Evolutionary conservation across 2,329 filamentous ascomycete species (phyloP), one percentile per base, ranked within the genome.

Genomic region (Xylariaceae sp.): DNA sequence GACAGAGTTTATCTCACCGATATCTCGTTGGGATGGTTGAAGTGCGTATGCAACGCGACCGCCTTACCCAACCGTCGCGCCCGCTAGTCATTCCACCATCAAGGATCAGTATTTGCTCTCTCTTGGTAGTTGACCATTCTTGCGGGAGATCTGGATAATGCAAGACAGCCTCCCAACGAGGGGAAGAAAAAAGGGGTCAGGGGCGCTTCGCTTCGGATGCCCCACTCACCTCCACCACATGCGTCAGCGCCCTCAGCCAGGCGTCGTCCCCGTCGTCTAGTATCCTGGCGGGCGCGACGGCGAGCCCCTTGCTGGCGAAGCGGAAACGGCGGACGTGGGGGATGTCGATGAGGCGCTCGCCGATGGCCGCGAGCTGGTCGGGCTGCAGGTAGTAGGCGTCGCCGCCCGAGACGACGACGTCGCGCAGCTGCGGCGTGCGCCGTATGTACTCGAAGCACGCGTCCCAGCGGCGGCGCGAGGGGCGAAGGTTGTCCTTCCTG

Each of bases 1-100:
- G n/a, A n/a, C n/a, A 23, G 21, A 23, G 21, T 26, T 7, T 14
- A n/a, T 6, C 24, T 26, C 24, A 26, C 24, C 6, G 72, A 73
- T 35, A 80, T 69, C 50, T 80, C 76, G 23, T 65, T 65, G 0
- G 74, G 68, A 41, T 79, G 74, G 45, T 80, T 80, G 55, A 80
- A 77, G 46, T 82, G 77, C 0, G 77, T 81, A 48, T 81, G 77
- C 34, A 79, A 56, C 4, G 74, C 75, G 42, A 80, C 65, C 32
- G 71, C 63, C 50, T 80, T 80, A 5, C 74, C 75, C 16, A 67
- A 60, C 31, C 54, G 49, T 35, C 65, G 64, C 3, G 71, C 75
- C 36, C 59, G 56, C 30, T 69, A n/a, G n/a, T n/a, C n/a, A n/a
- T n/a, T n/a, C n/a, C n/a, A n/a, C n/a, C n/a, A n/a, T n/a, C n/a